Conservation (phyloP, 495 filamentous ascomycete genomes). For the Cladorrhinum samala region DNA sequence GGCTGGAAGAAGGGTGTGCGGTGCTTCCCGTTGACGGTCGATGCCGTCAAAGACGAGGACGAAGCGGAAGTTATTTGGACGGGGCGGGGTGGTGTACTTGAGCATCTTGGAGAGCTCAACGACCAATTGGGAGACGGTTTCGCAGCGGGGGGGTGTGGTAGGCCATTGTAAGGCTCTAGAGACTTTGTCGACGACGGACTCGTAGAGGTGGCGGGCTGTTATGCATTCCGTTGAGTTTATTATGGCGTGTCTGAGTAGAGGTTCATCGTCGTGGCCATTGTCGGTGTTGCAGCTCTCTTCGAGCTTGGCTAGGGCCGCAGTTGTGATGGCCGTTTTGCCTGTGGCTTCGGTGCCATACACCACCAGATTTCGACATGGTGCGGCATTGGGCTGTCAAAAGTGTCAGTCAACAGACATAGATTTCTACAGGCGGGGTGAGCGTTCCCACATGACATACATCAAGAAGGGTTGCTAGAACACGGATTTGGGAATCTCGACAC, state of each 20-base stretch:
- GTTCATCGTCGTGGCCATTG: constrained; percentile 4
- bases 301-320: constrained; percentile 47
- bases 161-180: constrained; percentile 46
- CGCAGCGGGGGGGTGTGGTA: constrained; percentile 52
- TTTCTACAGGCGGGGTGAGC: neutral
- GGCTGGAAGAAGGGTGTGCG: constrained; percentile 75
- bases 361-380: constrained; percentile 55
- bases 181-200: constrained; percentile 52
- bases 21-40: constrained; percentile 75
- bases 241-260: constrained; percentile 58
- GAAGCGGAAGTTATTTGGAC: constrained; percentile 44
- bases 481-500: constrained; percentile 59
- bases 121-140: constrained; percentile 66
- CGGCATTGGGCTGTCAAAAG: constrained; percentile 32
- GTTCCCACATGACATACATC: constrained; percentile 40
- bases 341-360: constrained; percentile 87
- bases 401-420: too few relatives aligned
- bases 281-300: constrained; percentile 5
- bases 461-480: constrained; percentile 56
- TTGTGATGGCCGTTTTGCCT: constrained; percentile 72
- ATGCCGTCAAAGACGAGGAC: constrained; percentile 88
- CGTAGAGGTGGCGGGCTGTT: constrained; percentile 80
- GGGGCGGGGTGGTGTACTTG: constrained; percentile 34
- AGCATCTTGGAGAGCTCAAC: constrained; percentile 59
- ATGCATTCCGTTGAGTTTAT: constrained; percentile 81